Percentiles rank a stretch among this genome's conserved stretches.
phyloP scores from a whole-genome alignment of 169 alveolate genomes.

The Plasmodium reichenowi region DNA sequence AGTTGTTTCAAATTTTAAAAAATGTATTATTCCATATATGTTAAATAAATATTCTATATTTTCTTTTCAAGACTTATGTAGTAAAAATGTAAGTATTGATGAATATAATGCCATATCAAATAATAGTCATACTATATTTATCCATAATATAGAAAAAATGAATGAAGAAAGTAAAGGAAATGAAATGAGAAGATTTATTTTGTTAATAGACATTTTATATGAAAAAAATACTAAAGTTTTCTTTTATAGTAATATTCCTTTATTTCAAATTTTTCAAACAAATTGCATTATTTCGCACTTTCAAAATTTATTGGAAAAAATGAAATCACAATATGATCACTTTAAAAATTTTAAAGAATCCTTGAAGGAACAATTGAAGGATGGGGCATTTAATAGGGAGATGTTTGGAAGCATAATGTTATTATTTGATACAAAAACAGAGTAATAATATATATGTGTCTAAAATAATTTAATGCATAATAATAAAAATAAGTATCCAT shows the following conservation, averaged over 20 bases:
- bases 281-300: slow-evolving; percentile 46
- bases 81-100: slow-evolving; percentile 62
- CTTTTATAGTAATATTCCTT: slow-evolving; percentile 61
- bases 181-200: slow-evolving; percentile 65
- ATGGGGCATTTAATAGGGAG: slow-evolving; percentile 17
- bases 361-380: slow-evolving; percentile 12
- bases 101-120: slow-evolving; percentile 72
- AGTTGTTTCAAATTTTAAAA: slow-evolving; percentile 42
- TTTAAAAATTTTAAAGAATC: slow-evolving; percentile 26
- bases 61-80: slow-evolving; percentile 64
- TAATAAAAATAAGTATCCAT: neutral
- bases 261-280: slow-evolving; percentile 66
- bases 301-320: slow-evolving; percentile 23
- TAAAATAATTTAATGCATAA: neutral
- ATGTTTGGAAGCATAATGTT: slow-evolving; percentile 15
- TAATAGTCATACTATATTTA: slow-evolving; percentile 30
- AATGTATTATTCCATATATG: slow-evolving; percentile 35
- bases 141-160: slow-evolving; percentile 67
- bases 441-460: slow-evolving; percentile 11
- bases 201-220: slow-evolving; percentile 66
- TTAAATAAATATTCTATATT: slow-evolving; percentile 38
- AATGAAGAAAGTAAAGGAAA: slow-evolving; percentile 73
- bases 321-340: slow-evolving; percentile 20
- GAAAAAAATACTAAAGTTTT: slow-evolving; percentile 73
- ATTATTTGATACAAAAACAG: slow-evolving; percentile 13